A percentile compares a stretch with the other conserved stretches of the same genome.
Conservation (phyloP, 1,284 basidiomycete species). For the Rhizoctonia solani region DNA sequence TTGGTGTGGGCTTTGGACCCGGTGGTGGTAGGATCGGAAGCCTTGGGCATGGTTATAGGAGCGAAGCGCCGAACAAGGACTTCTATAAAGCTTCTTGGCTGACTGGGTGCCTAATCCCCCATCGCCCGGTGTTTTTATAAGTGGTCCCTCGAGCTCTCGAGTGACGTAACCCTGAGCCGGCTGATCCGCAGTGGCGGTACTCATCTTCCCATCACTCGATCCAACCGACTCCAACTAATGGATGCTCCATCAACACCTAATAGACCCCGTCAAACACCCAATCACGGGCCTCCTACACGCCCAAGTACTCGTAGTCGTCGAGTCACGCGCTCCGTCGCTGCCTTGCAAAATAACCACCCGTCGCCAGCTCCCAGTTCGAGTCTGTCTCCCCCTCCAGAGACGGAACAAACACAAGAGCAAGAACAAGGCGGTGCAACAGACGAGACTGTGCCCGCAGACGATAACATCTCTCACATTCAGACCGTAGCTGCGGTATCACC, state of each 20-base stretch:
- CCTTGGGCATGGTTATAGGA: constrained; percentile 34
- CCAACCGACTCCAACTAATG: too few relatives aligned
- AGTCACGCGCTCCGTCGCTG: neutral
- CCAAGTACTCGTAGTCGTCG: neutral
- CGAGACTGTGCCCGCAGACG: neutral
- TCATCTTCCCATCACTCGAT: neutral
- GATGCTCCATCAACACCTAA: too few relatives aligned
- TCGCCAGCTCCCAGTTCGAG: constrained; percentile 7
- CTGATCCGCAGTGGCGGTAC: constrained; percentile 1
- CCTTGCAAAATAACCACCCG: neutral
- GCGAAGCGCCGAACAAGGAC: too few relatives aligned
- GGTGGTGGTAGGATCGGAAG: too few relatives aligned
- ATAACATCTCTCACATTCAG: neutral
- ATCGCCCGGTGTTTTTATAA: neutral
- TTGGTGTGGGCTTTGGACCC: constrained; percentile 1
- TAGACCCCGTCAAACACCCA: too few relatives aligned
- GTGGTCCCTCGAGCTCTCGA: neutral
- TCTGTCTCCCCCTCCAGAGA: constrained; percentile 19
- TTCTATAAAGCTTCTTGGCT: too few relatives aligned
- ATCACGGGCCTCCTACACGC: too few relatives aligned
- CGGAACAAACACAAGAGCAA: neutral
- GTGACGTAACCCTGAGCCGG: neutral
- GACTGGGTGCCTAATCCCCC: neutral
- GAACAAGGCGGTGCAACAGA: neutral
- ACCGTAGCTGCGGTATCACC: neutral